Base-by-base conservation (phyloP, 768 basidiomycete species). In the Phylloporus sp. region DNA sequence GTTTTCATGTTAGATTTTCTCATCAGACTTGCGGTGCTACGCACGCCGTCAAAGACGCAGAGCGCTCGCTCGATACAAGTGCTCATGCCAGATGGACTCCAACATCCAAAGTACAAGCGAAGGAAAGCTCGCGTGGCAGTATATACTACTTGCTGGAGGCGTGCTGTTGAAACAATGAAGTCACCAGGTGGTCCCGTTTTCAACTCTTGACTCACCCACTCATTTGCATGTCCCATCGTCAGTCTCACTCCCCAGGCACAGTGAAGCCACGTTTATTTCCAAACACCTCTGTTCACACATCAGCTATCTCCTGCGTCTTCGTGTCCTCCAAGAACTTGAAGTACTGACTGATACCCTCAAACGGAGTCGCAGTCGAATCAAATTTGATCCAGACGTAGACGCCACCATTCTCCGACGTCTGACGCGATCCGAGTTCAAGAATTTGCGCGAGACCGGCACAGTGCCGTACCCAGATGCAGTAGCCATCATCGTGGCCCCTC, bases 291-390 rank as follows among this genome's bases (percentile, higher is more conserved):
- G 69, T 9, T 70, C 76, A 23, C 84, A 91, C 39, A 76, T 88
- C 31, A 72, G 72, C 2, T 84, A 90, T 59, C 73, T 84, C 22
- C 72, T 92, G 10, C 87, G 88, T 40, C 66, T 86, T 13, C 81
- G 90, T 16, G 77, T 90, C 12, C 70, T 92, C 2, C 88, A 91
- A 64, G 91, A 92, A 59, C 68, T 92, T 6, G 76, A 84, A 34
- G 65, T 90, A 6, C 66, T 91, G 36, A 72, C 69, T 1, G 76
- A 53, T n/a, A 15, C 36, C 11, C 52, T 66, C 18, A 54, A 53
- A 51, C 42, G 10, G n/a, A 50, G 31, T 22, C 49, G 34, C 15
- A 2, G 41, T 5, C 49, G 22, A 46, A 22, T 34, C 18, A n/a
- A 39, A 12, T 44, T 56, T 13, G 27, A 56, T 38, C 29, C 32